Evolutionary conservation across 163 green algal genomes (phyloP), one percentile per base, ranked within the genome.

Genomic region (Chlorella variabilis): DNA sequence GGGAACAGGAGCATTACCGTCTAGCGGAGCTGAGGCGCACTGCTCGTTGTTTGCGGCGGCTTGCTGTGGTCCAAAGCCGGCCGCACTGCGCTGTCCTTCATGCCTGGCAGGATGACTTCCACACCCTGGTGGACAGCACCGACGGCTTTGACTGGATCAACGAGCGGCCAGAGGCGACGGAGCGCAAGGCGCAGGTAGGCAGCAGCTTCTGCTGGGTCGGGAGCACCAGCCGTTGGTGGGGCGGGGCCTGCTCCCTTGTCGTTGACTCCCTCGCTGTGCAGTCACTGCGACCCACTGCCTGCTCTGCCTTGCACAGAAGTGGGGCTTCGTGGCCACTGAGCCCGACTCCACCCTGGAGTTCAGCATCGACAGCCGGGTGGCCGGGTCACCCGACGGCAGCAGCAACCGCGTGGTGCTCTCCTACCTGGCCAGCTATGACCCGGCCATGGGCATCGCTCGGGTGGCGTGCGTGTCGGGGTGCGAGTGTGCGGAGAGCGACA

Each of bases 391-490:
- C 3, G 45, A 39, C 27, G 29, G 17, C 59, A 45, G 11, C 41
- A 41, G 27, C 42, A 76, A 76, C 18, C 42, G 68, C 3, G 68
- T 76, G 54, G 56, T 80, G 36, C 73, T 80, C 18, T 45, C n/a
- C 41, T 80, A 80, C 48, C 56, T 80, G 9, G 56, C 54, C n/a
- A 80, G 73, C 58, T 80, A 80, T n/a, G 73, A 80, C n/a, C 5
- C 59, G 25, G 33, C 17, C 36, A 80, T 80, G 73, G 73, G 73
- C 18, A 29, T 41, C 4, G 73, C 73, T 3, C n/a, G 54, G 9
- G 54, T 80, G 25, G 25, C 42, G 56, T 80, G 73, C 33, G 73
- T 80, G 54, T 17, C 31, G 9, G 56, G 56, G 11, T 80, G 73
- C 56, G 25, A 56, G 27, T 80, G 73, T n/a, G 73, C 59, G 54